These are phyloP conservation scores for Oligophagozyma castellii DNA, from an alignment of 1,139 yeast genomes.

Conservation along the genomic window DNA sequence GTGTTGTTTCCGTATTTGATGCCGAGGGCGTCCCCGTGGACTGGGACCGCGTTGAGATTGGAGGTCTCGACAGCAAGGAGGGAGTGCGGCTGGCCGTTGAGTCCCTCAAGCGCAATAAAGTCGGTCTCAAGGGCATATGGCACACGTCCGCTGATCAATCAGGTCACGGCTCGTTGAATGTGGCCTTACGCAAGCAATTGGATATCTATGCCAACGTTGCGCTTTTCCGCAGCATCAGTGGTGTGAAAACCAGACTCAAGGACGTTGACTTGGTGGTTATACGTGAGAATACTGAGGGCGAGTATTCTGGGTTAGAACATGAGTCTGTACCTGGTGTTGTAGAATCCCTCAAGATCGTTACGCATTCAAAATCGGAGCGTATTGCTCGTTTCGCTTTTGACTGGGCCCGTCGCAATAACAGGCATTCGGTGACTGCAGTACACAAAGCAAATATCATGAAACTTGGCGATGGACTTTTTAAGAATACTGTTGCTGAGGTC, in stretches of 20 bases:
- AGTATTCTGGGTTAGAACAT: constrained; percentile 96
- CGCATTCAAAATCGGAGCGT: constrained; percentile 91
- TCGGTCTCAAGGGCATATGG: constrained; percentile 92
- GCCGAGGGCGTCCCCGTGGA: constrained; percentile 77
- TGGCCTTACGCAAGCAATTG: constrained; percentile 89
- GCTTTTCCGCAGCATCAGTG: constrained; percentile 85
- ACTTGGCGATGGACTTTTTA: constrained; percentile 95
- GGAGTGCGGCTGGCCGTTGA: constrained; percentile 79
- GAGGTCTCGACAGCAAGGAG: constrained; percentile 55
- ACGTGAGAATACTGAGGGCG: constrained; percentile 98
- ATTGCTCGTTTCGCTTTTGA: constrained; percentile 96
- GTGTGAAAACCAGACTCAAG: constrained; percentile 78
- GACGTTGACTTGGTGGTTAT: constrained; percentile 88
- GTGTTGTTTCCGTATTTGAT: constrained; percentile 81
- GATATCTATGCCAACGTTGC: constrained; percentile 93
- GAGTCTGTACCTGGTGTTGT: constrained; percentile 97
- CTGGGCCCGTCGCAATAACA: constrained; percentile 83
- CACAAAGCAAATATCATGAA: constrained; percentile 99
- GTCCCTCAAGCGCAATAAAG: constrained; percentile 89
- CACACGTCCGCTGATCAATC: constrained; percentile 72
- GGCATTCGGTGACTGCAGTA: constrained; percentile 88
- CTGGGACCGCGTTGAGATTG: constrained; percentile 83
- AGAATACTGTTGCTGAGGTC: constrained; percentile 82
- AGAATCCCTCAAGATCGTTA: constrained; percentile 89
- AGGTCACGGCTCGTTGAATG: constrained; percentile 77